These are phyloP conservation scores for Simplicillium aogashimaense DNA, from an alignment of 2,329 filamentous ascomycete species.

Conservation along the genomic window DNA sequence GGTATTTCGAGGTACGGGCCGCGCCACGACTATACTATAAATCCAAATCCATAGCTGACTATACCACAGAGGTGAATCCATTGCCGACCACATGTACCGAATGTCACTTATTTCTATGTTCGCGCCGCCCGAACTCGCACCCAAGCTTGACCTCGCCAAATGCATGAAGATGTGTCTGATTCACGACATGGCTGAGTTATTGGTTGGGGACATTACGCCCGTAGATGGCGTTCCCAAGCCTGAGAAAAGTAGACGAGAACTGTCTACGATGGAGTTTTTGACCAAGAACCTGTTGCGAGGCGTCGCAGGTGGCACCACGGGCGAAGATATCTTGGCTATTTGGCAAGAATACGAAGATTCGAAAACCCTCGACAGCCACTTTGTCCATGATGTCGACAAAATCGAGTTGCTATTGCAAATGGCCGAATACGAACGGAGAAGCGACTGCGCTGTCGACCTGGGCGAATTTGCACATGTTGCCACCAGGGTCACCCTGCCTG, in stretches of 20 bases:
- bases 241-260: constrained; percentile 84
- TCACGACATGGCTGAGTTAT: constrained; percentile 93
- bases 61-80: constrained; percentile 63
- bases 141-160: constrained; percentile 63
- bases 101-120: constrained; percentile 97
- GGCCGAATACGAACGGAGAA: constrained; percentile 82
- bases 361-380: constrained; percentile 71
- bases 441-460: constrained; percentile 59
- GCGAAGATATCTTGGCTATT: constrained; percentile 61
- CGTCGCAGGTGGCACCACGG: constrained; percentile 61
- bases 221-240: constrained; percentile 75
- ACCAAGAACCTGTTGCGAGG: constrained; percentile 61
- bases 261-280: constrained; percentile 86
- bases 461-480: constrained; percentile 81
- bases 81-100: constrained; percentile 98
- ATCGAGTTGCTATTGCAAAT: constrained; percentile 91
- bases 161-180: constrained; percentile 95
- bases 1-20: constrained; percentile 50
- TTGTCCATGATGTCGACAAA: constrained; percentile 97
- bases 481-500: constrained; percentile 59
- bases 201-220: constrained; percentile 95
- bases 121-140: constrained; percentile 63
- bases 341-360: constrained; percentile 97
- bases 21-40: background rate
- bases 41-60: background rate